Conservation (phyloP, 2,329 filamentous ascomycete genomes). For the Pseudophaeomoniella oleicola region DNA sequence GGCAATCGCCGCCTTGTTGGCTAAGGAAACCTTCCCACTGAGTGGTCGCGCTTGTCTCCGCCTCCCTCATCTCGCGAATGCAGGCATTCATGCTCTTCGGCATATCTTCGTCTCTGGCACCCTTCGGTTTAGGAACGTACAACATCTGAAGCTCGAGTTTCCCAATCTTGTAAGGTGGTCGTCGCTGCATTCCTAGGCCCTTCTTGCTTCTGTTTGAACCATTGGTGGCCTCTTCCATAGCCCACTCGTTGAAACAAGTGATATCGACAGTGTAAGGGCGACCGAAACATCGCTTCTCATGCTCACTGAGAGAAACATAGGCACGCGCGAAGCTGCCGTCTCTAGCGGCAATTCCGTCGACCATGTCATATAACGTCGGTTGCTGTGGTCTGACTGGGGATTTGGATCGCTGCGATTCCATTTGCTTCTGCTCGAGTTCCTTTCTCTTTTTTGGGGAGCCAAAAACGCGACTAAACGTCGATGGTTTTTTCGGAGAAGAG, state of each 20-base stretch:
- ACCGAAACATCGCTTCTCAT: conserved; percentile 77
- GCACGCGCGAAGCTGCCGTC: conserved; percentile 91
- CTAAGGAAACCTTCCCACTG: conserved; percentile 75
- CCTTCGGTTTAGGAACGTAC: conserved; percentile 86
- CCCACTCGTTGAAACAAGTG: conserved; percentile 98
- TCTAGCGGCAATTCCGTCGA: conserved; percentile 57
- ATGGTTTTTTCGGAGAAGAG: conserved; percentile 57
- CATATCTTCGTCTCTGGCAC: conserved; percentile 83
- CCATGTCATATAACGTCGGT: conserved; percentile 24
- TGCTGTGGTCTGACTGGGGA: conserved; percentile 12
- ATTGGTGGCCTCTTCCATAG: conserved; percentile 63
- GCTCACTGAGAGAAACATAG: conserved; percentile 86
- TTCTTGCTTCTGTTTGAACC: conserved; percentile 95
- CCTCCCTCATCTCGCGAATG: conserved; percentile 81
- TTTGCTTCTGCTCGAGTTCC: conserved; percentile 73
- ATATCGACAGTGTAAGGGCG: conserved; percentile 78
- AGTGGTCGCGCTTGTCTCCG: conserved; percentile 53
- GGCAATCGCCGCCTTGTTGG: conserved; percentile 94
- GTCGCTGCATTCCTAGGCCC: conserved; percentile 54
- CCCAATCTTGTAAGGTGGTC: conserved; percentile 91
- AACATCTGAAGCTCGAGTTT: conserved; percentile 88
- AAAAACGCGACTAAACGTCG: conserved; percentile 81
- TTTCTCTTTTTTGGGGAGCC: conserved; percentile 94
- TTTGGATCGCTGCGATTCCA: conserved; percentile 59
- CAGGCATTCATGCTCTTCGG: conserved; percentile 98